These are phyloP conservation scores for Pseudocercospora fuligena DNA, from an alignment of 2,329 filamentous ascomycete genomes.

Conservation along the genomic window DNA sequence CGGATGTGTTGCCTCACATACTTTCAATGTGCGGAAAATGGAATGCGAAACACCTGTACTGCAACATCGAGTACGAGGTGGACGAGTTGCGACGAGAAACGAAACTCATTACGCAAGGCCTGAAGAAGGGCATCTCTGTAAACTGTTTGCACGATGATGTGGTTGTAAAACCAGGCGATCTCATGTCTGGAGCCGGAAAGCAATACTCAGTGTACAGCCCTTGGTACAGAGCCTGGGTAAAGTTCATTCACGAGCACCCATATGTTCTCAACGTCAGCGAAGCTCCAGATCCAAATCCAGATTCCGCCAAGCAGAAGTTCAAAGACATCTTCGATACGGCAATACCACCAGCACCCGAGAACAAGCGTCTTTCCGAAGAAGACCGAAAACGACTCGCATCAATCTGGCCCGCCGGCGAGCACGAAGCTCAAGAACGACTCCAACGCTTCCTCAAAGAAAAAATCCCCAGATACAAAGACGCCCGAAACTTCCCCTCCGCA, in stretches of 20 bases:
- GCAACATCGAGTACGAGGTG: conserved; percentile 90
- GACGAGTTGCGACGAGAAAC: conserved; percentile 84
- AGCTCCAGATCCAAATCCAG: conserved; percentile 61
- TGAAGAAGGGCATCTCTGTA: conserved; percentile 69
- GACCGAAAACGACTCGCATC: conserved; percentile 62
- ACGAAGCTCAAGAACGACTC: conserved; percentile 69
- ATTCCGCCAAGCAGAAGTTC: conserved; percentile 54
- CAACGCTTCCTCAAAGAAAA: conserved; percentile 70
- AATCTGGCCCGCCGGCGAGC: conserved; percentile 77
- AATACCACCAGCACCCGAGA: conserved; percentile 66
- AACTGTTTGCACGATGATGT: conserved; percentile 81
- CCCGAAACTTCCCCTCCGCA: conserved; percentile 68
- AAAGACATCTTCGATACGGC: conserved; percentile 61
- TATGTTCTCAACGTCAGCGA: conserved; percentile 68
- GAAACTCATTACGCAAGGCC: conserved; percentile 63
- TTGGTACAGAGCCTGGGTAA: conserved; percentile 79
- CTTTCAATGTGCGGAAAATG: conserved; percentile 70
- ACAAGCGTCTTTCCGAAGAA: conserved; percentile 64
- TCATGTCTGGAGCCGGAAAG: conserved; percentile 70
- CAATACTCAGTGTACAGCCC: conserved; percentile 86
- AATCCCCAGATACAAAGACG: conserved; percentile 64
- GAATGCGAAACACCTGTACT: conserved; percentile 75
- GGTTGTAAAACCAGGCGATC: conserved; percentile 73
- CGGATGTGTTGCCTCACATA: conserved; percentile 64
- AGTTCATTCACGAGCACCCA: conserved; percentile 71